Percentiles rank a stretch among this genome's conserved stretches.
Evolutionary conservation across 2,329 filamentous ascomycete genomes (phyloP).

Genomic region (Arachnomyces sp.): DNA sequence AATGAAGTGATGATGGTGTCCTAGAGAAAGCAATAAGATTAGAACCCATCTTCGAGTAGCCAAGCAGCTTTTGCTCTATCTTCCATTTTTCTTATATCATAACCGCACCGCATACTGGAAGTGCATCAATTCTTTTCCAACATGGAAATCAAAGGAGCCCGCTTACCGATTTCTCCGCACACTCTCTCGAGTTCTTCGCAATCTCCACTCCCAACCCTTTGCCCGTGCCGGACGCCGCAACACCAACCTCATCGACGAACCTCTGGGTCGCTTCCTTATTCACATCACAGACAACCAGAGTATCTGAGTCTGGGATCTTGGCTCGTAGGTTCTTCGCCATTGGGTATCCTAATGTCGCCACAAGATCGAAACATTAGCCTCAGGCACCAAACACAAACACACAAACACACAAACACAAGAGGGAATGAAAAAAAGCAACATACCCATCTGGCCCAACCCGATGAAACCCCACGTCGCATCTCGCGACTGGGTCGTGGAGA

Average conservation of each 20-base stretch:
- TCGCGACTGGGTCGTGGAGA: slow-evolving; percentile 40
- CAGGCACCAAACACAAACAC: slow-evolving; percentile 12
- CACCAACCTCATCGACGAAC: slow-evolving; percentile 49
- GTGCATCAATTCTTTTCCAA: background rate
- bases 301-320: slow-evolving; percentile 58
- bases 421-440: slow-evolving; percentile 14
- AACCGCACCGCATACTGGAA: slow-evolving; percentile 5
- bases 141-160: background rate
- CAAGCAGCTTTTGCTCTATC: no score
- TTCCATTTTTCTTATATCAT: no score
- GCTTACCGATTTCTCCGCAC: slow-evolving; percentile 62
- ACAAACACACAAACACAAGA: background rate
- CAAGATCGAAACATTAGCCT: no score
- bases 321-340: slow-evolving; percentile 66
- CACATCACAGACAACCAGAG: slow-evolving; percentile 58
- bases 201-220: slow-evolving; percentile 45
- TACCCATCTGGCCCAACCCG: slow-evolving; percentile 55
- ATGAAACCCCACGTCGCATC: slow-evolving; percentile 53
- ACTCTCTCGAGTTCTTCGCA: slow-evolving; percentile 51
- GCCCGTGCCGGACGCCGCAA: slow-evolving; percentile 21
- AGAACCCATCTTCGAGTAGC: background rate
- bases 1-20: slow-evolving; percentile 82
- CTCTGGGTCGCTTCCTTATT: slow-evolving; percentile 50
- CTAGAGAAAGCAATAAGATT: slow-evolving; percentile 41
- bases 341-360: slow-evolving; percentile 55